Base-by-base conservation (phyloP, 331 rosid species). In the Ulmus americana region DNA sequence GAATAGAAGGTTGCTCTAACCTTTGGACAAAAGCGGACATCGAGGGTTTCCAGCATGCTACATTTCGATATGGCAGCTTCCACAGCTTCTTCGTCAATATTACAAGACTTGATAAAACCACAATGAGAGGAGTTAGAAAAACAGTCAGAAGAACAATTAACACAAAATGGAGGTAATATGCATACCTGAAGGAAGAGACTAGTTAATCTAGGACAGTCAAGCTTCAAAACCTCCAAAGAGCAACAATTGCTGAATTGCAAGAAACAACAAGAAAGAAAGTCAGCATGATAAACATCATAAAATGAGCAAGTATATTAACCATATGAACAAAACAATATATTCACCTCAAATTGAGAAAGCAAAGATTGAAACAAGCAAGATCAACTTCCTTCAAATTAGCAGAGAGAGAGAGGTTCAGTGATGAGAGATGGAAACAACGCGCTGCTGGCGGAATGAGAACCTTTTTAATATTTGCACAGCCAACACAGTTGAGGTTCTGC, bases 21-120 rank as follows among this genome's bases (percentile, higher is more conserved):
- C 95, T 88, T 90, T 0, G 84, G 99, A 87, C 99, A 95, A 65
- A 78, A 82, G 75, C 99, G 97, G 53, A 95, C 92, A 67, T 95
- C 99, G 43, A 95, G 91, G 14, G 97, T 95, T 80, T 95, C 99
- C 70, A 95, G 88, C 92, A 84, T 75, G 67, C 81, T 71, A 74
- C 99, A 95, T 64, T 82, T 90, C 8, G 87, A 76, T 79, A 84
- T 80, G 46, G 99, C 99, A 72, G 88, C 85, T 66, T 85, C 99
- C 44, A 95, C 87, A 6, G 82, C 88, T 65, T 75, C 88, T 77
- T 82, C 96, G 39, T 84, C 90, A 41, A 88, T 85, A 71, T 87
- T 95, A 84, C 99, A 95, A 8, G 95, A 83, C 99, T 94, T 28
- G 70, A 43, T 65, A 74, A 73, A 69, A 55, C 28, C 69, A 69